phyloP scores from a whole-genome alignment of 2,329 filamentous ascomycete species.

The Sclerotinia spermophila region DNA sequence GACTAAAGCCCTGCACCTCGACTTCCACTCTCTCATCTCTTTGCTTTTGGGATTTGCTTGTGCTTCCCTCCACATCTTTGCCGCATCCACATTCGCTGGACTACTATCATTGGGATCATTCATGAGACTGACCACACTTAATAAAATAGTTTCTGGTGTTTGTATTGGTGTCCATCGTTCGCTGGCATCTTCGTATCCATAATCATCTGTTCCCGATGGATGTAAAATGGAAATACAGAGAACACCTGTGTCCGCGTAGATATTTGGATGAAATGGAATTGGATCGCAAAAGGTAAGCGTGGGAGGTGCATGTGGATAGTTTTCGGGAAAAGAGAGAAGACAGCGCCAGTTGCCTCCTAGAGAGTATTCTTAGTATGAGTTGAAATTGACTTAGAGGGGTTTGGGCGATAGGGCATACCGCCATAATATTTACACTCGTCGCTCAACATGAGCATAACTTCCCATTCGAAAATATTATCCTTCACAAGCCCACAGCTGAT shows the following conservation, averaged over 20 bases:
- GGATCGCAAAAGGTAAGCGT: constrained; percentile 82
- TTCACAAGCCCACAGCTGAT: constrained; percentile 88
- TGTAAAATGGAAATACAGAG: constrained; percentile 98
- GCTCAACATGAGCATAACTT: constrained; percentile 97
- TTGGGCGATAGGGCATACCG: constrained; percentile 51
- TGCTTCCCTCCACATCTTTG: constrained; percentile 81
- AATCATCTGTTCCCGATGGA: constrained; percentile 88
- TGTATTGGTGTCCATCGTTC: constrained; percentile 96
- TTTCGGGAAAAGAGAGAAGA: constrained; percentile 73
- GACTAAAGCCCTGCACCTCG: constrained; percentile 72
- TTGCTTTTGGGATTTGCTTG: constrained; percentile 46
- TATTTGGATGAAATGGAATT: constrained; percentile 89
- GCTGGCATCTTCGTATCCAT: constrained; percentile 83
- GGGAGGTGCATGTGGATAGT: constrained; percentile 85
- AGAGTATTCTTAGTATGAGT: constrained; percentile 56
- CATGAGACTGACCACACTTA: constrained; percentile 90
- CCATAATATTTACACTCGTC: constrained; percentile 79
- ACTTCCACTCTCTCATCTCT: constrained; percentile 60
- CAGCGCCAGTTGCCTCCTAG: constrained; percentile 90
- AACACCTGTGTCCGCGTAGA: constrained; percentile 73
- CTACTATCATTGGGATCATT: constrained; percentile 92
- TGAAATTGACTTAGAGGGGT: too few species aligned
- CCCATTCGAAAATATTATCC: constrained; percentile 95
- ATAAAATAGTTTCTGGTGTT: constrained; percentile 87
- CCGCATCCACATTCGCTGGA: constrained; percentile 92